Evolutionary conservation across 805 yeast genomes (phyloP).

Genomic region (Wickerhamiella sorbophila): DNA sequence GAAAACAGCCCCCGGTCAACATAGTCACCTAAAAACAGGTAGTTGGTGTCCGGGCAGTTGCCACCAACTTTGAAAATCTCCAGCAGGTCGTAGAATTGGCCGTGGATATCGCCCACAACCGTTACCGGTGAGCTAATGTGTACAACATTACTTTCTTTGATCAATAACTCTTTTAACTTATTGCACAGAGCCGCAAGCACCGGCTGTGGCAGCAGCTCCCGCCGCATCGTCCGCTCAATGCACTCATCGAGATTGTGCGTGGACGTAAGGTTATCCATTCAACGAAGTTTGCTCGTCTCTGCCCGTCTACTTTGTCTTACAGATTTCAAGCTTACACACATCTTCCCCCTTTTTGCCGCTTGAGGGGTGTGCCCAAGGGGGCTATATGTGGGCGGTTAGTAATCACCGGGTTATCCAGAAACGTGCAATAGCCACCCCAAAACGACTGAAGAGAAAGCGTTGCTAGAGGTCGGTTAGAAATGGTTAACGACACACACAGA

Average conservation of each 20-base stretch:
- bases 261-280: conserved; percentile 11
- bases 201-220: conserved; percentile 55
- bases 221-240: conserved; percentile 46
- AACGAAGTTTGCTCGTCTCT: neutral
- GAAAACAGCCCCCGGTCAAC: conserved; percentile 92
- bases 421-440: no score
- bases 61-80: conserved; percentile 94
- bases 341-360: no score
- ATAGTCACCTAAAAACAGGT: conserved; percentile 85
- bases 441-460: no score
- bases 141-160: conserved; percentile 75
- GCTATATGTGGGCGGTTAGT: no score
- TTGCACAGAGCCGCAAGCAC: conserved; percentile 62
- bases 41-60: conserved; percentile 82
- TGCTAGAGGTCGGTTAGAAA: no score
- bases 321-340: no score
- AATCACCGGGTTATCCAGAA: no score
- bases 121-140: conserved; percentile 77
- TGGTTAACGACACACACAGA: no score
- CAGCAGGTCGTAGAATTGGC: conserved; percentile 85
- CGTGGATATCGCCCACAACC: conserved; percentile 95
- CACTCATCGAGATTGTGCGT: conserved; percentile 45
- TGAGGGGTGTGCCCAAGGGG: no score
- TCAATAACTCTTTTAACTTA: conserved; percentile 65
- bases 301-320: no score